A percentile compares a stretch with the other conserved stretches of the same genome.
Evolutionary conservation across 257 asterid genomes (phyloP).

Genomic region (Ballota nigra): DNA sequence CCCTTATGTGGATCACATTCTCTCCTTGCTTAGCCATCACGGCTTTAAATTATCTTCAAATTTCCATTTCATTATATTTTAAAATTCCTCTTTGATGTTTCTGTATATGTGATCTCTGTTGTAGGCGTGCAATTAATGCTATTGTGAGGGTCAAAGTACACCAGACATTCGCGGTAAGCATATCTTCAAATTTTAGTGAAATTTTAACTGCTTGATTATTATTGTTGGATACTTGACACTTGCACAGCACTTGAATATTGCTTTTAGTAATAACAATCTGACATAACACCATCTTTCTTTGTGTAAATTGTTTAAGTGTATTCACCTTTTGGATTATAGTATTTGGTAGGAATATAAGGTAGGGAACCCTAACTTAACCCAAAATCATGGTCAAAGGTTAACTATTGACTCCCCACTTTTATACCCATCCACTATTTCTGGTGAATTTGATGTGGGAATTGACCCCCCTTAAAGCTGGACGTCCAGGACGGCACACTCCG

Average conservation of each 20-base stretch:
- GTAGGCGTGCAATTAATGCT: constrained; percentile 30
- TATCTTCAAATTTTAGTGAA: not conserved
- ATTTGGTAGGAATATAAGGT: too few relatives aligned
- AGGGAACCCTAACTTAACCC: too few relatives aligned
- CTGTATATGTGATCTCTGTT: constrained; percentile 20
- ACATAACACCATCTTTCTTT: not conserved
- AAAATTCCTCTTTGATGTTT: not conserved
- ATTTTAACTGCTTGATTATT: not conserved
- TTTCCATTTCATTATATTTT: not conserved
- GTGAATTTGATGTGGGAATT: too few relatives aligned
- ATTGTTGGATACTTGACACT: not conserved
- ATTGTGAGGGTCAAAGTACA: constrained; percentile 25
- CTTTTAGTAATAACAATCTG: not conserved
- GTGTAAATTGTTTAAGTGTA: not conserved
- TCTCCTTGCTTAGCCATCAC: not conserved
- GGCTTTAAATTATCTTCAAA: not conserved
- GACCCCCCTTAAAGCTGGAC: too few relatives aligned
- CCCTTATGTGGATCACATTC: not conserved
- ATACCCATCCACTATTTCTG: too few relatives aligned
- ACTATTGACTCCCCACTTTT: too few relatives aligned
- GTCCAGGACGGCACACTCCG: too few relatives aligned
- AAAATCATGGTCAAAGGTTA: too few relatives aligned
- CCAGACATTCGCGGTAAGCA: constrained; percentile 43
- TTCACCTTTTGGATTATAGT: not conserved
- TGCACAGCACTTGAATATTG: not conserved